phyloP scores from a whole-genome alignment of 1,284 basidiomycete species.

The Rhodofomes roseus region DNA sequence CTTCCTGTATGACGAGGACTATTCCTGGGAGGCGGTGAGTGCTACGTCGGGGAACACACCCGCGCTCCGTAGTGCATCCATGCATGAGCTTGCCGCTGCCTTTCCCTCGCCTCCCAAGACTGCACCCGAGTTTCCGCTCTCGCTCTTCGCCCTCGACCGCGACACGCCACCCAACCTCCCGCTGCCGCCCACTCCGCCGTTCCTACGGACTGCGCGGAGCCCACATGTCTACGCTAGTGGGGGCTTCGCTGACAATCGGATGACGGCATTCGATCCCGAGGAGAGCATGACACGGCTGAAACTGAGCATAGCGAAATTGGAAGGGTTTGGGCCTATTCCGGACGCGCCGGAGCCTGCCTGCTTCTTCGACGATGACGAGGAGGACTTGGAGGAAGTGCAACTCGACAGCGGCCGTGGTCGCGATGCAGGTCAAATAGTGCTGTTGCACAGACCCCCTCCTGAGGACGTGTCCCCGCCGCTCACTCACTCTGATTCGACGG shows the following conservation, averaged over 20 bases:
- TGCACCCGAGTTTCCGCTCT: conserved; percentile 7
- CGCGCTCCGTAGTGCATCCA: neutral
- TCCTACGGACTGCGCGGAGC: neutral
- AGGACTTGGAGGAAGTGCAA: neutral
- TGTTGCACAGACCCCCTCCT: neutral
- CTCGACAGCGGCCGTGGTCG: neutral
- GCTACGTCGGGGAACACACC: neutral
- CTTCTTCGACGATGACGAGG: conserved; percentile 5
- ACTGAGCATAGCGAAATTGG: conserved; percentile 16
- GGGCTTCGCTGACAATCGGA: conserved; percentile 2
- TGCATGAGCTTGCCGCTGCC: conserved; percentile 6
- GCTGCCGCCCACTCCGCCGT: conserved; percentile 11
- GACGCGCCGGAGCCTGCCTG: neutral
- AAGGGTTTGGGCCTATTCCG: conserved; percentile 6
- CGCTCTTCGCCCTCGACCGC: conserved; percentile 1
- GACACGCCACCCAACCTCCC: conserved; percentile 9
- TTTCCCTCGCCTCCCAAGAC: conserved; percentile 6
- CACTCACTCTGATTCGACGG: neutral
- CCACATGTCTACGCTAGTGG: conserved; percentile 2
- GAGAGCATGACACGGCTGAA: conserved; percentile 18
- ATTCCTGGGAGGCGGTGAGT: conserved; percentile 4
- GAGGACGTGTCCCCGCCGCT: neutral
- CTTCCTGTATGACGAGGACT: conserved; percentile 3
- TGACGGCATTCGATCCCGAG: conserved; percentile 17
- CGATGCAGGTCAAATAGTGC: neutral